These are phyloP conservation scores for Sugiyamaella smithiae DNA, from an alignment of 805 yeast genomes.

Conservation along the genomic window DNA sequence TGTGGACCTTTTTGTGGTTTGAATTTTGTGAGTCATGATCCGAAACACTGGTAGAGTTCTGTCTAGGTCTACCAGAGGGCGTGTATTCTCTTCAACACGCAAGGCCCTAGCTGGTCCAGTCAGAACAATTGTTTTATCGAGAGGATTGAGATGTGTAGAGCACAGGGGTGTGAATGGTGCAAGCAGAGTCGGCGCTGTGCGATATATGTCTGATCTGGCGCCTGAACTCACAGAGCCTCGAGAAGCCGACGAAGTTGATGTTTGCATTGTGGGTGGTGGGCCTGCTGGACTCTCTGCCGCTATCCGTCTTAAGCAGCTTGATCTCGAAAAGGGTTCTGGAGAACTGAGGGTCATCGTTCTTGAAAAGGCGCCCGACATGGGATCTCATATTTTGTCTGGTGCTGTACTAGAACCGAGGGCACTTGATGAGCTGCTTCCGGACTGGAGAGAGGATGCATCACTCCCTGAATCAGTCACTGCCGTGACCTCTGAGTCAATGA, in stretches of 20 bases:
- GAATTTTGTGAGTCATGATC: too few relatives aligned
- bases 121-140: too few relatives aligned
- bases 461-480: conserved; percentile 60
- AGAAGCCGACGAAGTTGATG: conserved; percentile 84
- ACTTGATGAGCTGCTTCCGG: conserved; percentile 77
- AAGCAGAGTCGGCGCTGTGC: too few relatives aligned
- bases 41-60: too few relatives aligned
- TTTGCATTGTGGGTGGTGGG: conserved; percentile 96
- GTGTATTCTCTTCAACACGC: too few relatives aligned
- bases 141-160: too few relatives aligned
- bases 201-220: too few relatives aligned
- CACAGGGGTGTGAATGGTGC: too few relatives aligned
- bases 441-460: conserved; percentile 41
- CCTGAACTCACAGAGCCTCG: conserved; percentile 50
- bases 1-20: too few relatives aligned
- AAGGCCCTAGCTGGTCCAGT: too few relatives aligned
- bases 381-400: conserved; percentile 89
- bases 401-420: conserved; percentile 93
- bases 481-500: conserved; percentile 74
- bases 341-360: conserved; percentile 81
- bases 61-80: too few relatives aligned
- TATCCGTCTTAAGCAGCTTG: conserved; percentile 81
- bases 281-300: conserved; percentile 97
- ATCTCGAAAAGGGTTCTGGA: conserved; percentile 59
- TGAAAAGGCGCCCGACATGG: conserved; percentile 92